A percentile compares a stretch with the other conserved stretches of the same genome.
phyloP scores from a whole-genome alignment of 371 early-diverging fungal genomes.

The Basidiobolus meristosporus region DNA sequence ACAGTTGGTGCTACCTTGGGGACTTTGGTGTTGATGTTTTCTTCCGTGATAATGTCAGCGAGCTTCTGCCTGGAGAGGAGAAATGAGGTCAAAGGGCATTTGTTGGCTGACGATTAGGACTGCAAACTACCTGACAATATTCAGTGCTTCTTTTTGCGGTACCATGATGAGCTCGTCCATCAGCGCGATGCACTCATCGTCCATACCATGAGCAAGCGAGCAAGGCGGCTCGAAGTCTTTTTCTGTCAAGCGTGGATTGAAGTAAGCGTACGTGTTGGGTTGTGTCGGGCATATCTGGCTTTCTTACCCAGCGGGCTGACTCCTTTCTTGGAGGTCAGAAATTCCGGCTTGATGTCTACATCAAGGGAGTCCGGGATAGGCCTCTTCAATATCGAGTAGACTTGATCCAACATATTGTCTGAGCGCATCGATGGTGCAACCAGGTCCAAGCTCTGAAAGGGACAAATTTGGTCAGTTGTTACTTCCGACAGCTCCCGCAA shows the following conservation, averaged over 20 bases:
- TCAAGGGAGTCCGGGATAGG: no score
- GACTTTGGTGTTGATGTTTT: background rate
- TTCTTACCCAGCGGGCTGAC: background rate
- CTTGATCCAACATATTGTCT: background rate
- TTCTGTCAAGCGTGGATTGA: background rate
- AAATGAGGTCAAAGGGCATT: no score
- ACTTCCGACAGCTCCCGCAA: background rate
- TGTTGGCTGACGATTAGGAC: no score
- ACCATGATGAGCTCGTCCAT: background rate
- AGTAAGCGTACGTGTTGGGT: background rate
- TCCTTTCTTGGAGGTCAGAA: no score
- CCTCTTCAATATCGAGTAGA: background rate
- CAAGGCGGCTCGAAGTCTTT: background rate
- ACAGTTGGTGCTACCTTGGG: background rate
- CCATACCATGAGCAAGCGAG: background rate
- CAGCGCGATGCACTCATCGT: background rate
- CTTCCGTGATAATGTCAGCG: background rate
- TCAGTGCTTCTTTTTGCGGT: background rate
- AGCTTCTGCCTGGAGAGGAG: no score
- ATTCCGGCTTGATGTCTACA: no score
- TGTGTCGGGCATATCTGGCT: background rate
- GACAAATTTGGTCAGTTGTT: background rate
- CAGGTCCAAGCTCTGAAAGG: background rate
- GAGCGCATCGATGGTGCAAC: background rate
- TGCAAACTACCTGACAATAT: background rate